phyloP scores from a whole-genome alignment of 1,284 basidiomycete species.

The Irpex lacteus region DNA sequence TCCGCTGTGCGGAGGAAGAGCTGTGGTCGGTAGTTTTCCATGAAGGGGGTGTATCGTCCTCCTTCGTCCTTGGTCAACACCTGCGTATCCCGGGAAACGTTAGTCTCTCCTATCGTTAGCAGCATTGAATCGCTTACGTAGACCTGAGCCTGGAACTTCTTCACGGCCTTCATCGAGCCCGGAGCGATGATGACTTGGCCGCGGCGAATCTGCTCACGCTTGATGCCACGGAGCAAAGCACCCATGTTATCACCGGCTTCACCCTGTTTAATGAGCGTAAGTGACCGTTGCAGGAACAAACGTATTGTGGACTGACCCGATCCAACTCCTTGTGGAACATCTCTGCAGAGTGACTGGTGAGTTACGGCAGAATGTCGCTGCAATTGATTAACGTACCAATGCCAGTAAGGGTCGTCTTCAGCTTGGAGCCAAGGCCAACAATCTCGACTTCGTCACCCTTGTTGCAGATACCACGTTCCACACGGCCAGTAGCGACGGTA shows the following conservation, averaged over 20 bases:
- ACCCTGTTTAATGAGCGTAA: conserved; percentile 46
- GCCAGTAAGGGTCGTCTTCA: conserved; percentile 96
- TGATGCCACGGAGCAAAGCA: conserved; percentile 93
- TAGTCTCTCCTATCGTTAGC: not conserved
- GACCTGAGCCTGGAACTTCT: conserved; percentile 92
- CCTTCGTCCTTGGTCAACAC: conserved; percentile 97
- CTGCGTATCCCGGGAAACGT: conserved; percentile 33
- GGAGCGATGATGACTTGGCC: conserved; percentile 92
- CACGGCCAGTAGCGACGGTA: conserved; percentile 94
- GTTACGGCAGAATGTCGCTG: not conserved
- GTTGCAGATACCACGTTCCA: conserved; percentile 89
- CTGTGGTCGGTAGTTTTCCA: conserved; percentile 95
- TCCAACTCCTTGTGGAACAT: conserved; percentile 99
- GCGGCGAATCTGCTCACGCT: conserved; percentile 94
- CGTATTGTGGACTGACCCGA: conserved; percentile 50
- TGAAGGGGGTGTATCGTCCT: conserved; percentile 97
- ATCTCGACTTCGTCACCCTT: conserved; percentile 97
- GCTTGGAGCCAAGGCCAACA: conserved; percentile 78
- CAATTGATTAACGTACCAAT: conserved; percentile 60
- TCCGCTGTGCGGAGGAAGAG: conserved; percentile 97
- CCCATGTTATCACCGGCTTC: conserved; percentile 99
- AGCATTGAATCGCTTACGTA: conserved; percentile 56
- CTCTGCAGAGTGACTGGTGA: conserved; percentile 47
- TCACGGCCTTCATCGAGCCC: conserved; percentile 92
- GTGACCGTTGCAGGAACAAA: not conserved